phyloP scores from a whole-genome alignment of 495 filamentous ascomycete species.

The Astrothelium subdiscretum region DNA sequence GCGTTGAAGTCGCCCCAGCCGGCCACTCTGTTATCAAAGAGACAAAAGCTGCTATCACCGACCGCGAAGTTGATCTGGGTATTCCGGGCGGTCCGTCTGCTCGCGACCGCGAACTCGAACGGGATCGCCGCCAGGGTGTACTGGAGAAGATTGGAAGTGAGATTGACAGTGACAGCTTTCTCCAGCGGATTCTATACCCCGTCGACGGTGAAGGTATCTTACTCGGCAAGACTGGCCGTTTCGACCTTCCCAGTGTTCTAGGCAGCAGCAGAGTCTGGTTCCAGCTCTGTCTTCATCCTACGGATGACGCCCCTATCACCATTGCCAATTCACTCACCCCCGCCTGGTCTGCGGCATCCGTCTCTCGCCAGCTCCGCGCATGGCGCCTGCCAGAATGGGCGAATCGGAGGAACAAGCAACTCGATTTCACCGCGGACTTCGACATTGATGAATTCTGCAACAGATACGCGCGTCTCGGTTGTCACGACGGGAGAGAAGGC shows the following conservation, averaged over 20 bases:
- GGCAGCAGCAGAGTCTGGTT: slow-evolving; percentile 88
- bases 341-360: slow-evolving; percentile 80
- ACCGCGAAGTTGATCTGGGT: slow-evolving; percentile 72
- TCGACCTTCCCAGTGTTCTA: slow-evolving; percentile 57
- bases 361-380: slow-evolving; percentile 81
- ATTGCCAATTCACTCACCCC: slow-evolving; percentile 52
- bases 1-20: slow-evolving; percentile 55
- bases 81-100: slow-evolving; percentile 52
- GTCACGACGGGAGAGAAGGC: slow-evolving; percentile 80
- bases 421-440: slow-evolving; percentile 97
- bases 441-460: slow-evolving; percentile 82
- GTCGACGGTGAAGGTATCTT: slow-evolving; percentile 60
- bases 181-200: slow-evolving; percentile 75
- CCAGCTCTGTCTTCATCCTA: slow-evolving; percentile 84
- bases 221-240: slow-evolving; percentile 59
- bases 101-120: slow-evolving; percentile 62
- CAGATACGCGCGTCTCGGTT: slow-evolving; percentile 74
- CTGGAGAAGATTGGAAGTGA: slow-evolving; percentile 76
- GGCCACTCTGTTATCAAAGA: slow-evolving; percentile 73
- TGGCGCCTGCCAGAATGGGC: slow-evolving; percentile 96
- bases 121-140: slow-evolving; percentile 69
- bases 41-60: slow-evolving; percentile 68
- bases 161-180: slow-evolving; percentile 71
- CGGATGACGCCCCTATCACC: slow-evolving; percentile 66
- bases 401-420: slow-evolving; percentile 76